Evolutionary conservation across 1,284 basidiomycete species (phyloP), one percentile per base, ranked within the genome.

Genomic region (Prillingera fragicola): DNA sequence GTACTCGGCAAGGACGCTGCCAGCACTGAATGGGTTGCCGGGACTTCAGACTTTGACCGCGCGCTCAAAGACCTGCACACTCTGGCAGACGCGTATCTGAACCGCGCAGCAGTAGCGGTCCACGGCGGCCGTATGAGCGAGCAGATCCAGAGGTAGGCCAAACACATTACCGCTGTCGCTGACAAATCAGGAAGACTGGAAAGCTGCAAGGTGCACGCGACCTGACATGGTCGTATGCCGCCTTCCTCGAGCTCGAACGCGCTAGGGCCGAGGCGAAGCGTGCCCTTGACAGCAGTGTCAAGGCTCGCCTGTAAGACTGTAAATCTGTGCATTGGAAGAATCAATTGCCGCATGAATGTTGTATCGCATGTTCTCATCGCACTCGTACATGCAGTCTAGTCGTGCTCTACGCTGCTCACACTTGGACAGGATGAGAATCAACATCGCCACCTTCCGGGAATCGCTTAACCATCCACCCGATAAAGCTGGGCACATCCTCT

Each of bases 191-290:
- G 9, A 21, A 26, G 9, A 25, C n/a, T 8, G 48, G 45, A 7
- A 5, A 17, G 8, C 39, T 31, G 15, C 38, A 41, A 2, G 73
- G 73, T 8, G 73, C 73, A 14, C 52, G 60, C 23, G 63, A 73
- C 31, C 45, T 74, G 13, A 73, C 71, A 3, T 74, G 73, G 73
- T 67, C 63, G 14, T 73, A 73, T 46, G 67, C 68, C 1, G 58
- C 57, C 24, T 63, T 66, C 36, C 42, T 71, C 26, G 57, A 56
- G 14, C 54, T 58, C 31, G 52, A 50, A 15, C 49, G 60, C 14
- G 61, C 60, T 7, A 42, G 61, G 10, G 45, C 51, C 1, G 39
- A 26, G 8, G 45, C 48, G 10, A 46, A 33, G 36, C n/a, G n/a
- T n/a, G n/a, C n/a, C n/a, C n/a, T n/a, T n/a, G n/a, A 18, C 10